Percentiles rank a stretch among this genome's conserved stretches.
Conservation (phyloP, 495 filamentous ascomycete genomes). For the Trichoderma orchidacearum region DNA sequence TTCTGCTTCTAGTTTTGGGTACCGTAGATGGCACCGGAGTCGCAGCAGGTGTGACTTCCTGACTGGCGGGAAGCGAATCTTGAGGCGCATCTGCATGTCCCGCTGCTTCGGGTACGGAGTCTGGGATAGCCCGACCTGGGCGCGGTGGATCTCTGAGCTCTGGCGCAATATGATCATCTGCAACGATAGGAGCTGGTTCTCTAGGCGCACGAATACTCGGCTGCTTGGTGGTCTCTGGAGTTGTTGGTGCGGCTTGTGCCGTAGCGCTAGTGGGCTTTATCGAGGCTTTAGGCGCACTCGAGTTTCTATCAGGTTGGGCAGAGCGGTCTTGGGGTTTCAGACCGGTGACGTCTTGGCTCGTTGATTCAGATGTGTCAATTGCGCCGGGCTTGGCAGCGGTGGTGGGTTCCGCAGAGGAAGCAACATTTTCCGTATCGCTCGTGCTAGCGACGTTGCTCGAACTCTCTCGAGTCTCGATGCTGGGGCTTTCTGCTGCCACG, state of each 20-base stretch:
- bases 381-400: background rate
- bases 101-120: background rate
- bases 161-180: background rate
- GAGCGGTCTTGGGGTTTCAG: background rate
- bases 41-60: constrained; percentile 4
- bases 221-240: background rate
- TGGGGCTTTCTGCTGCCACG: background rate
- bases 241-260: background rate
- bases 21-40: background rate
- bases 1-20: background rate
- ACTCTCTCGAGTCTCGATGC: background rate
- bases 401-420: background rate
- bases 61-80: background rate
- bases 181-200: background rate
- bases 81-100: background rate
- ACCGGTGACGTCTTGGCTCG: background rate
- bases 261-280: background rate
- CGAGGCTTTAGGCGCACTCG: background rate
- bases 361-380: background rate
- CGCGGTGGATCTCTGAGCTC: background rate
- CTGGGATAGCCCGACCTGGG: background rate
- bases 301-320: background rate
- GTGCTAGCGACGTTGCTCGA: background rate
- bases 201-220: background rate
- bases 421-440: background rate